Evolutionary conservation across 2,329 filamentous ascomycete genomes (phyloP).

Genomic region (Zymoseptoria brevis): DNA sequence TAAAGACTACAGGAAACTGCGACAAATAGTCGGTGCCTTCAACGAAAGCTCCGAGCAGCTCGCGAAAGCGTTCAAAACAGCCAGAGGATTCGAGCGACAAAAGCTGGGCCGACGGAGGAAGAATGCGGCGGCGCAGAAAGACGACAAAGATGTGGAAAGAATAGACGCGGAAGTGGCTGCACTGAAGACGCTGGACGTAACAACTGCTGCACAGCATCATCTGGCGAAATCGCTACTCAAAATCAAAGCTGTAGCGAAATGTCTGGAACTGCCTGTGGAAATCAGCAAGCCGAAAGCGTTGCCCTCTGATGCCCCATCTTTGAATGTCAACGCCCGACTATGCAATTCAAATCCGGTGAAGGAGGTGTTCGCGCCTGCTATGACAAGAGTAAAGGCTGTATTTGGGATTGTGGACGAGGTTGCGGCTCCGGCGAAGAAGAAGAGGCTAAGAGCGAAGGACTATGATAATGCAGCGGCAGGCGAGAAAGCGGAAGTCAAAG

Average conservation of each 20-base stretch:
- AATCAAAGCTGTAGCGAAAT: slow-evolving; percentile 49
- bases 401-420: slow-evolving; percentile 26
- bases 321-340: slow-evolving; percentile 52
- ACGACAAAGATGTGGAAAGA: slow-evolving; percentile 44
- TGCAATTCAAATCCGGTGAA: slow-evolving; percentile 54
- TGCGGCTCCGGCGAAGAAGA: slow-evolving; percentile 18
- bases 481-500: background rate
- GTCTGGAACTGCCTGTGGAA: slow-evolving; percentile 39
- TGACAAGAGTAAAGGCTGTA: slow-evolving; percentile 35
- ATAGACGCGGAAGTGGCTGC: slow-evolving; percentile 56
- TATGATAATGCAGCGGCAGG: slow-evolving; percentile 7
- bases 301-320: slow-evolving; percentile 38
- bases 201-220: slow-evolving; percentile 44
- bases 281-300: slow-evolving; percentile 33
- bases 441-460: slow-evolving; percentile 23
- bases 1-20: slow-evolving; percentile 13
- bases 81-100: slow-evolving; percentile 71
- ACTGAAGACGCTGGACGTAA: slow-evolving; percentile 49
- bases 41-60: slow-evolving; percentile 50
- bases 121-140: slow-evolving; percentile 40
- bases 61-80: slow-evolving; percentile 59
- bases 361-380: slow-evolving; percentile 43
- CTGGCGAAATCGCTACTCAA: slow-evolving; percentile 50
- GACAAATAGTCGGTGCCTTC: slow-evolving; percentile 16
- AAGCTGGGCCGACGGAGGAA: slow-evolving; percentile 59